Evolutionary conservation across 73 alveolate species (phyloP).

Genomic region (Tetrahymena borealis): DNA sequence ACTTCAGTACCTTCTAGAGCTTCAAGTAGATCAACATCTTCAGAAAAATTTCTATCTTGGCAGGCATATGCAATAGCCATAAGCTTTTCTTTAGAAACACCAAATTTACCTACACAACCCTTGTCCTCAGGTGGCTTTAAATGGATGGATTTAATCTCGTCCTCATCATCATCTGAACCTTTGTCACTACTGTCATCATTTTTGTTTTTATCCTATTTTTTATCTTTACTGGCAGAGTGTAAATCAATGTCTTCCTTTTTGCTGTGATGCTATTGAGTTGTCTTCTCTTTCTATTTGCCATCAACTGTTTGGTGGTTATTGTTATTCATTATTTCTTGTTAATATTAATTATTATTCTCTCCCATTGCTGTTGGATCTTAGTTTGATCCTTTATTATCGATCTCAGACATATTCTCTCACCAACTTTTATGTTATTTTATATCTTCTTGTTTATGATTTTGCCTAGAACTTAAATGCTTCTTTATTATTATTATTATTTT

Average conservation of each 20-base stretch:
- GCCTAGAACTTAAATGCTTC: not conserved
- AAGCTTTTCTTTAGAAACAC: slow-evolving; percentile 6
- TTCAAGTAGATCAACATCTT: slow-evolving; percentile 46
- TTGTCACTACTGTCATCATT: not conserved
- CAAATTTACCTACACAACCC: slow-evolving; percentile 16
- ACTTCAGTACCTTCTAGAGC: slow-evolving; percentile 26
- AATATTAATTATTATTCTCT: not conserved
- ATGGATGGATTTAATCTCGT: not conserved
- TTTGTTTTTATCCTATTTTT: not conserved
- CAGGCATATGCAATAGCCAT: slow-evolving; percentile 38
- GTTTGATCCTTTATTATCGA: not conserved
- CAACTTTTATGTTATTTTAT: too few species aligned
- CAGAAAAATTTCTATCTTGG: slow-evolving; percentile 45
- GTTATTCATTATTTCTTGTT: not conserved
- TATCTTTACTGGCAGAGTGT: not conserved
- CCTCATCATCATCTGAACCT: not conserved
- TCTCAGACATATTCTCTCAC: not conserved
- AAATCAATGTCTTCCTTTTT: not conserved
- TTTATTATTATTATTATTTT: not conserved
- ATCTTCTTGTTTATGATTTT: not conserved
- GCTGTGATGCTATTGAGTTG: not conserved
- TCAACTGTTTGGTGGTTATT: not conserved
- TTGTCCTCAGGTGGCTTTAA: not conserved
- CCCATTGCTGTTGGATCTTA: not conserved
- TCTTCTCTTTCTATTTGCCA: not conserved